Evolutionary conservation across 2,329 filamentous ascomycete species (phyloP).

Genomic region (Alternaria ventricosa): DNA sequence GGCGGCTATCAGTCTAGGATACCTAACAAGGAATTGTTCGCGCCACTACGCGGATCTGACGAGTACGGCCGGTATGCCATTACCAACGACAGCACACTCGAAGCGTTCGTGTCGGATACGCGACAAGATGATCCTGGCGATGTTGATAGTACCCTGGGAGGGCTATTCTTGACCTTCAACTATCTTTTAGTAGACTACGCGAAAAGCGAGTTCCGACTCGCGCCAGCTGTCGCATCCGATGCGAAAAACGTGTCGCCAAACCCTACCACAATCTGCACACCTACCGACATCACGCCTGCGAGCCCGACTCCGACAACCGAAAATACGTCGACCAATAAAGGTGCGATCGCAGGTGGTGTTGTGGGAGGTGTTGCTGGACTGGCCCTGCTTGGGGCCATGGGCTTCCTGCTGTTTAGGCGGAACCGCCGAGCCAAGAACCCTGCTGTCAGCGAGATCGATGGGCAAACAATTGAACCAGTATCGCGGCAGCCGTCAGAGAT

Average conservation of each 20-base stretch:
- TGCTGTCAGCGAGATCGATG: not conserved
- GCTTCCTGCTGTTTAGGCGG: not conserved
- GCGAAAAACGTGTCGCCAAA: not conserved
- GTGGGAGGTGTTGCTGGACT: conserved; percentile 5
- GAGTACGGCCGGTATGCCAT: conserved; percentile 15
- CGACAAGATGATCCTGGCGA: conserved; percentile 2
- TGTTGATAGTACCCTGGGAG: conserved; percentile 7
- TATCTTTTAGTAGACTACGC: conserved; percentile 16
- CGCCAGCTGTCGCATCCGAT: conserved; percentile 7
- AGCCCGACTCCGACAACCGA: not conserved
- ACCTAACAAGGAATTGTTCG: conserved; percentile 13
- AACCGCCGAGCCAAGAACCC: not conserved
- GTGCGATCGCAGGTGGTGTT: conserved; percentile 6
- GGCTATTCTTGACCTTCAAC: conserved; percentile 16
- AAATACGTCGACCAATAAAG: not conserved
- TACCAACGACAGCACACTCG: conserved; percentile 11
- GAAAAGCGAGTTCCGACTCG: conserved; percentile 12
- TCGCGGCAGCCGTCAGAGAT: not conserved
- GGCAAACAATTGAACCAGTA: not conserved
- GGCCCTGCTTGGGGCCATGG: not conserved
- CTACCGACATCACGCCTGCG: not conserved
- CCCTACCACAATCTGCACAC: conserved; percentile 5
- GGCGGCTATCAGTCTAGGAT: conserved; percentile 12
- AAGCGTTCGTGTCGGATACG: conserved; percentile 11
- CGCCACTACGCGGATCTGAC: conserved; percentile 15